Conservation (phyloP, 116 monocot species). For the Trichopus zeylanicus region DNA sequence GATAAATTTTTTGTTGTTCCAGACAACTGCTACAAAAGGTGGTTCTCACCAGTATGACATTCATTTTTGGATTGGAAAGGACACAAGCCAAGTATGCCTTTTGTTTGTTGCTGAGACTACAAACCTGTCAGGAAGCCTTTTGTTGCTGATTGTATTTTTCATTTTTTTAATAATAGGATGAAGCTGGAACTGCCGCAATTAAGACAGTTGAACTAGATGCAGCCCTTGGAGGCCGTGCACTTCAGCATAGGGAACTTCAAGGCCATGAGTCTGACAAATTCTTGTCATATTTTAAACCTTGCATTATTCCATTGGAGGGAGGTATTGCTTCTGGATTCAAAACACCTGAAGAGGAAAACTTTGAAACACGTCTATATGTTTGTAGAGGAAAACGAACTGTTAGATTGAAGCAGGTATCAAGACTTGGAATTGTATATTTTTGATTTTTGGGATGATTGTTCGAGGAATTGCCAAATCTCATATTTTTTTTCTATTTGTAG, state of each 20-base stretch:
- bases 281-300: constrained; percentile 93
- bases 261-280: constrained; percentile 97
- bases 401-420: constrained; percentile 80
- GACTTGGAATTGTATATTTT: not conserved
- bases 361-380: constrained; percentile 82
- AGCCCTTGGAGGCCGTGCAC: constrained; percentile 88
- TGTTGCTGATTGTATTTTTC: not conserved
- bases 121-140: not conserved
- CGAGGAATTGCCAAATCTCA: not conserved
- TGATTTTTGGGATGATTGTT: no score
- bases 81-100: constrained; percentile 76
- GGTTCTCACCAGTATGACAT: constrained; percentile 84
- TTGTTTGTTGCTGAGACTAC: not conserved
- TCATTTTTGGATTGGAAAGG: constrained; percentile 97
- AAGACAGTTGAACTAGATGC: constrained; percentile 97
- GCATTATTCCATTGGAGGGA: constrained; percentile 95
- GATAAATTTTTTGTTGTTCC: constrained; percentile 10
- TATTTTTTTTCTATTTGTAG: constrained; percentile 24
- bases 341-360: constrained; percentile 68
- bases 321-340: constrained; percentile 93
- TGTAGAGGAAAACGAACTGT: constrained; percentile 92
- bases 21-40: constrained; percentile 83
- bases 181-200: constrained; percentile 97
- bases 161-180: constrained; percentile 55
- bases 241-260: constrained; percentile 94